Percentiles rank a stretch among this genome's conserved stretches.
Conservation (phyloP, 139 green algal genomes). For the Asterochloris erici region DNA sequence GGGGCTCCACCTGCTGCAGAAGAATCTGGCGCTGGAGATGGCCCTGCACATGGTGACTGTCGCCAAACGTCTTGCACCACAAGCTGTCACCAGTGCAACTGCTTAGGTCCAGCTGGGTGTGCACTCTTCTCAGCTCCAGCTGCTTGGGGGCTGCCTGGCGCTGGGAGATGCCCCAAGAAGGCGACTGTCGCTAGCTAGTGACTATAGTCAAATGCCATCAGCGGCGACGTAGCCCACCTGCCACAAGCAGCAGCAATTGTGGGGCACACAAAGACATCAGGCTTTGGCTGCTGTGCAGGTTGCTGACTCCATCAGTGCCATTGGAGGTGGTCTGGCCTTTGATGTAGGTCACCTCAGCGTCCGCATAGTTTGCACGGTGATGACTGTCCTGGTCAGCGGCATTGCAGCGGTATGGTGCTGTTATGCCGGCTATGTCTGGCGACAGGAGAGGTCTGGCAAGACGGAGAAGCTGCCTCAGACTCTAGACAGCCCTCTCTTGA, state of each 20-base stretch:
- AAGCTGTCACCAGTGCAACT: neutral
- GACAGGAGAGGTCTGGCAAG: no score
- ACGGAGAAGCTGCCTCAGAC: no score
- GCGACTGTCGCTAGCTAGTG: neutral
- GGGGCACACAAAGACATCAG: neutral
- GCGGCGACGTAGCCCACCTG: no score
- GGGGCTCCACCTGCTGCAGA: neutral
- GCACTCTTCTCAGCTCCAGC: neutral
- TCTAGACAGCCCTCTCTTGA: no score
- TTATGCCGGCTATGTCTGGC: no score
- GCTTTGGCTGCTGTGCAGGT: constrained; percentile 1
- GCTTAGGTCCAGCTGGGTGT: neutral
- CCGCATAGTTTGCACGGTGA: constrained; percentile 8
- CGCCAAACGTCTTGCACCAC: neutral
- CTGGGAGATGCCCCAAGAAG: neutral
- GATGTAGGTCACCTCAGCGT: constrained; percentile 30
- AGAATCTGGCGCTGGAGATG: neutral
- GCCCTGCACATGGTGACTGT: no score
- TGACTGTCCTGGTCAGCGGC: constrained; percentile 10
- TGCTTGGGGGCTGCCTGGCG: no score
- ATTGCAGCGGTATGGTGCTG: neutral
- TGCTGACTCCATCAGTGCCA: constrained; percentile 15
- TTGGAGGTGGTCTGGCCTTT: constrained; percentile 32
- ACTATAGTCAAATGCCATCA: neutral
- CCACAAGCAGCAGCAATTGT: neutral